These are phyloP conservation scores for Apiotrichum gamsii DNA, from an alignment of 1,284 basidiomycete genomes.

Conservation along the genomic window DNA sequence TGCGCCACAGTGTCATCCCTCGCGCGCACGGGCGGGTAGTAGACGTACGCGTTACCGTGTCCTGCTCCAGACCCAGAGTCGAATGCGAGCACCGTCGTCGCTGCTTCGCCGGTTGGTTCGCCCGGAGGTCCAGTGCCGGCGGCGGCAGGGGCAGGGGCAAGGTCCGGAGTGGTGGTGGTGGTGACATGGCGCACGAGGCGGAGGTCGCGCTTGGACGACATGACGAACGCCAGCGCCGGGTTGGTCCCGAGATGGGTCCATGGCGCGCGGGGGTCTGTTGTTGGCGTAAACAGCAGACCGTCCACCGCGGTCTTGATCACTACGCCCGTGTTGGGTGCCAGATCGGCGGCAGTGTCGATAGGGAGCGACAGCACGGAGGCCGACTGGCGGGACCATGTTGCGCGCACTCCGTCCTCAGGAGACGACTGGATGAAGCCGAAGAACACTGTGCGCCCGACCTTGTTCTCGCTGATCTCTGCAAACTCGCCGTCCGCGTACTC, in stretches of 20 bases:
- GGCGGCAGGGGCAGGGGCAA: too few species aligned
- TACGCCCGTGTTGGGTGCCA: too few species aligned
- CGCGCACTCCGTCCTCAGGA: constrained; percentile 6
- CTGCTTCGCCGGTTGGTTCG: background rate
- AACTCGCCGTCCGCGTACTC: constrained; percentile 52
- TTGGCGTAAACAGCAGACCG: constrained; percentile 61
- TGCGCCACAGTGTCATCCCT: constrained; percentile 54
- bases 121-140: too few species aligned
- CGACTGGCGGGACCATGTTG: constrained; percentile 28
- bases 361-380: constrained; percentile 29
- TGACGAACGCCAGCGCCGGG: constrained; percentile 84
- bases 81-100: constrained; percentile 60
- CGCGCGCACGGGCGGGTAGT: constrained; percentile 53
- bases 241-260: constrained; percentile 78
- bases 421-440: constrained; percentile 21
- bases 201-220: constrained; percentile 86
- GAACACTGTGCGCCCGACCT: constrained; percentile 34
- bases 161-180: background rate
- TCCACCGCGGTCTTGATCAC: constrained; percentile 76
- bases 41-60: constrained; percentile 71
- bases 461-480: constrained; percentile 24
- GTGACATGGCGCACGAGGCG: constrained; percentile 68
- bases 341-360: constrained; percentile 7
- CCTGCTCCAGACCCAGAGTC: constrained; percentile 58
- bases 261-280: constrained; percentile 36